Conservation (phyloP, 345 rosid species). For the Salix caprea region DNA sequence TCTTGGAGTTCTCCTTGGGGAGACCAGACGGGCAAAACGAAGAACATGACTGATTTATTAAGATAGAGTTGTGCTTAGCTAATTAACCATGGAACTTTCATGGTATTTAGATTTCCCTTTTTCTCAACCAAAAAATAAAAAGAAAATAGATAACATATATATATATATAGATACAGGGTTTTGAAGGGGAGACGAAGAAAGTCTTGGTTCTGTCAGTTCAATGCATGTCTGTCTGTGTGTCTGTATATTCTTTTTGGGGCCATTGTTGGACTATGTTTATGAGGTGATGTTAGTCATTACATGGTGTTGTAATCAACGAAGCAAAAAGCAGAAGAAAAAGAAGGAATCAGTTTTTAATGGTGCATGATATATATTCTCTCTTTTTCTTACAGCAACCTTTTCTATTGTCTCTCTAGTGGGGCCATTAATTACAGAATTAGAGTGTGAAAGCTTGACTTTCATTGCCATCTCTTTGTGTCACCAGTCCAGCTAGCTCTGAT, state of each 20-base stretch:
- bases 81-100: background rate
- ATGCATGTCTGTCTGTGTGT: conserved; percentile 5
- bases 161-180: background rate
- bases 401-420: background rate
- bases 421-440: background rate
- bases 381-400: background rate
- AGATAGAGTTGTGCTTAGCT: background rate
- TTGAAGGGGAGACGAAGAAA: background rate
- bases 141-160: background rate
- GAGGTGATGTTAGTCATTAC: background rate
- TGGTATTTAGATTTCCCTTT: background rate
- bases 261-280: background rate
- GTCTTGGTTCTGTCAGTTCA: background rate
- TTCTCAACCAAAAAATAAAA: background rate
- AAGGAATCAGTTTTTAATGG: conserved; percentile 3
- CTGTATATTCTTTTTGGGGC: background rate
- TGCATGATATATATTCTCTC: background rate
- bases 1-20: conserved; percentile 48
- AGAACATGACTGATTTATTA: conserved; percentile 13
- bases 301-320: background rate
- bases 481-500: background rate
- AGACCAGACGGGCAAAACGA: conserved; percentile 29
- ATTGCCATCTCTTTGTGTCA: background rate
- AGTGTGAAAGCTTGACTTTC: conserved; percentile 15
- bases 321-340: background rate